Base-by-base conservation (phyloP, 116 monocot species). In the Posidonia oceanica region DNA sequence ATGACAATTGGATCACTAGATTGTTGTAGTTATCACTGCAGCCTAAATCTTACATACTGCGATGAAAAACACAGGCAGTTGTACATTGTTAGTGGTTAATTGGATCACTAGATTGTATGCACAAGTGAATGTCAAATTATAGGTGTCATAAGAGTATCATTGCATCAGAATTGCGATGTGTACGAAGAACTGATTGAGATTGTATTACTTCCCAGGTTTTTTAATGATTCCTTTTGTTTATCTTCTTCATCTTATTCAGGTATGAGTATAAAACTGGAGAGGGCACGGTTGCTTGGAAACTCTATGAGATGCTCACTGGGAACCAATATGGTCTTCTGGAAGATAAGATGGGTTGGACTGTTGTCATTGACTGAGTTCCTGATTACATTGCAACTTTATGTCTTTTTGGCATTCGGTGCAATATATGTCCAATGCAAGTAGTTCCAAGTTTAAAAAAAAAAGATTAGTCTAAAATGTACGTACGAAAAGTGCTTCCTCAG, bases 331-430 rank as follows among this genome's bases (percentile, higher is more conserved):
- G 92, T 23, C 71, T 73, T 36, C 70, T 78, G 6, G 82, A 92
- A 52, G 97, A 97, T 72, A 85, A 63, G 41, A 89, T 82, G 75
- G 85, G 87, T 3, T 97, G 97, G 97, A 89, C 81, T 18, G 74
- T 82, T 36, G 69, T 80, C 39, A 76, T 91, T 52, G 64, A 78
- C 21, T 81, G 74, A 74, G 52, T 18, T 67, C 52, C 39, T 17
- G 39, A 20, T 15, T 65, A 36, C 41, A 20, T 40, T 48, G 12
- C 48, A 5, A 7, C 8, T 10, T 48, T 2, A 10, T 48, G 5
- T 48, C 12, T 48, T 7, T 48, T 48, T 10, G 48, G 3, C 48
- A 7, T 48, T 48, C 11, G 8, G 48, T 48, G 3, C 48, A 7
- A 1, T 48, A 4, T 42, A 42, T 42, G 4, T 8, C 4, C 8